Percentiles rank a stretch among this genome's conserved stretches.
Conservation (phyloP, 1,139 yeast species). For the Pichia sp. region DNA sequence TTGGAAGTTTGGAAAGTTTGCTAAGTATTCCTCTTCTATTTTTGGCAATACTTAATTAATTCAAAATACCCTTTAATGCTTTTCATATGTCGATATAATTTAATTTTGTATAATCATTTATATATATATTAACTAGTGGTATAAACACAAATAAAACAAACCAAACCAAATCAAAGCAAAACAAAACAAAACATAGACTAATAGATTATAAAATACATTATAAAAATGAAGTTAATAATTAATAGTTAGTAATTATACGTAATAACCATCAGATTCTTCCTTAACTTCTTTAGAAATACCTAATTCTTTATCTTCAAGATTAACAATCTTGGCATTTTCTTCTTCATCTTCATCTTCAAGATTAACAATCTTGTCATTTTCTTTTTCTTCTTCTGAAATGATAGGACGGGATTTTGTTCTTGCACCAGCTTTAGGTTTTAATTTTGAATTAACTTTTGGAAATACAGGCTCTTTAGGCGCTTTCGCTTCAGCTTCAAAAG, state of each 20-base stretch:
- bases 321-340: neutral
- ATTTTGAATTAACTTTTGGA: neutral
- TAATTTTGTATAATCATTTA: neutral
- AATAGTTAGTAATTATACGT: too few relatives aligned
- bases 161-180: neutral
- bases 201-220: too few relatives aligned
- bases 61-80: too few relatives aligned
- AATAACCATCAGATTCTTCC: slow-evolving; percentile 21
- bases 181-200: neutral
- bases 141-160: neutral
- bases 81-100: too few relatives aligned
- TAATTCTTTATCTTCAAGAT: slow-evolving; percentile 12
- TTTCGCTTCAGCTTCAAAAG: neutral
- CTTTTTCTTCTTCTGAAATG: too few relatives aligned
- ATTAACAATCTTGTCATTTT: too few relatives aligned
- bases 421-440: neutral
- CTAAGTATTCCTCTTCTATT: too few relatives aligned
- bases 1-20: slow-evolving; percentile 72
- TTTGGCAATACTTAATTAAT: too few relatives aligned
- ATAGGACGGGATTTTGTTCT: neutral
- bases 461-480: neutral
- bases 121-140: too few relatives aligned
- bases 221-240: too few relatives aligned
- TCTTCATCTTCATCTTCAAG: neutral
- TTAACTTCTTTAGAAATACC: slow-evolving; percentile 23